Base-by-base conservation (phyloP, 202 grass and related monocot species). In the Miscanthus sacchariflorus region DNA sequence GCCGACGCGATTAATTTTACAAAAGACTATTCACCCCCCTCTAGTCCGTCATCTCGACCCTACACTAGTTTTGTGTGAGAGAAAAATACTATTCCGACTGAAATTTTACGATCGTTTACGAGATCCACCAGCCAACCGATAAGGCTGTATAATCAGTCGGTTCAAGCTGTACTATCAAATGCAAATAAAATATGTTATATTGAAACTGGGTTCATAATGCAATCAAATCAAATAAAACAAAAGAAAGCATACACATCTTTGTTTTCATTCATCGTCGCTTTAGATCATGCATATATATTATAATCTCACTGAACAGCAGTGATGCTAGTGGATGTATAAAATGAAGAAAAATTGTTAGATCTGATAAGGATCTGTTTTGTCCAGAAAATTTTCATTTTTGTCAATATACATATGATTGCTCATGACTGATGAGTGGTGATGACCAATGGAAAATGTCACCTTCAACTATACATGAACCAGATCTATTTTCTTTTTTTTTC, bases 101-200 rank as follows among this genome's bases (percentile, higher is more conserved):
- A 30, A 30, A 30, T 30, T 30, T 30, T 30, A 30, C 28, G 28
- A 30, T 30, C 28, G 28, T 30, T 30, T 30, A 30, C 28, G 28
- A 30, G 28, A 30, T 30, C 28, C 28, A 30, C 28, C 28, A 30
- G 28, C 28, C 28, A 30, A 30, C 28, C 28, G 28, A 30, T 30
- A 30, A 30, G 28, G 28, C 28, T 30, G 28, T 35, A 35, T 35
- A 35, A 35, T 35, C 33, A 35, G 7, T 27, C 15, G 38, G 39
- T 1, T 24, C 7, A 66, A 83, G 12, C n/a, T 80, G n/a, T 74
- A 48, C 43, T 74, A 27, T 28, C 11, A 12, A 30, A 35, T 44
- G 46, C 40, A 48, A n/a, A 70, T 2, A 61, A 83, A 88, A 59
- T 88, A 39, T 54, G 68, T 76, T 30, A 50, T 28, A 23, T 19